Conservation (phyloP, 164 flowering plant genomes). For the Tetracentron sinense region DNA sequence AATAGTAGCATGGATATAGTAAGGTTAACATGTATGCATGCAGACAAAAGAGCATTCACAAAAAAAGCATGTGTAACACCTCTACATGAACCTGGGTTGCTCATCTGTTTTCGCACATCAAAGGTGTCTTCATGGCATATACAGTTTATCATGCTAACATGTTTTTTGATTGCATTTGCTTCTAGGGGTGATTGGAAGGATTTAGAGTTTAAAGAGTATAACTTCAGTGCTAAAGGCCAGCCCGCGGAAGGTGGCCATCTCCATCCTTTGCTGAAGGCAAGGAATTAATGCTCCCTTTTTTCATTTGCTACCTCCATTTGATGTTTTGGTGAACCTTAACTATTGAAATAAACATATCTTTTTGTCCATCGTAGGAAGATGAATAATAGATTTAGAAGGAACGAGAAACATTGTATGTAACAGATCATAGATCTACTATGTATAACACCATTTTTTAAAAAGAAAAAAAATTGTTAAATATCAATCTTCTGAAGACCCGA, state of each 20-base stretch:
- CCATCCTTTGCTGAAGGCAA: slow-evolving; percentile 88
- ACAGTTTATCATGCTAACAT: slow-evolving; percentile 8
- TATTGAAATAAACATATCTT: background rate
- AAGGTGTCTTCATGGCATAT: background rate
- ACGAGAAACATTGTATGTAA: no score
- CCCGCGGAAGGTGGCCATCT: slow-evolving; percentile 80
- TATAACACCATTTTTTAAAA: no score
- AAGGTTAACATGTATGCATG: no score
- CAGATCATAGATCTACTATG: background rate
- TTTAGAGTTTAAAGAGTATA: slow-evolving; percentile 79
- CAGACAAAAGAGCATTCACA: no score
- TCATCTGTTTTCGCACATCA: background rate
- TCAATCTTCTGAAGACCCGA: background rate
- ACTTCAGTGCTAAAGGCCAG: slow-evolving; percentile 74
- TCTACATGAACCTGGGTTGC: no score
- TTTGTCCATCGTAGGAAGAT: background rate
- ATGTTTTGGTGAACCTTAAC: background rate
- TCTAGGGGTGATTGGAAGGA: slow-evolving; percentile 86
- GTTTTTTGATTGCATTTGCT: slow-evolving; percentile 13
- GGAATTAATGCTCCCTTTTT: slow-evolving; percentile 12
- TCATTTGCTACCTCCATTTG: background rate
- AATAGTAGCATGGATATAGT: no score
- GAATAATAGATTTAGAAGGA: background rate
- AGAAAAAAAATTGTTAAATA: no score
- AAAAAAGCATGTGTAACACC: no score